phyloP scores from a whole-genome alignment of 2,329 filamentous ascomycete species.

The Colletotrichum sp. region DNA sequence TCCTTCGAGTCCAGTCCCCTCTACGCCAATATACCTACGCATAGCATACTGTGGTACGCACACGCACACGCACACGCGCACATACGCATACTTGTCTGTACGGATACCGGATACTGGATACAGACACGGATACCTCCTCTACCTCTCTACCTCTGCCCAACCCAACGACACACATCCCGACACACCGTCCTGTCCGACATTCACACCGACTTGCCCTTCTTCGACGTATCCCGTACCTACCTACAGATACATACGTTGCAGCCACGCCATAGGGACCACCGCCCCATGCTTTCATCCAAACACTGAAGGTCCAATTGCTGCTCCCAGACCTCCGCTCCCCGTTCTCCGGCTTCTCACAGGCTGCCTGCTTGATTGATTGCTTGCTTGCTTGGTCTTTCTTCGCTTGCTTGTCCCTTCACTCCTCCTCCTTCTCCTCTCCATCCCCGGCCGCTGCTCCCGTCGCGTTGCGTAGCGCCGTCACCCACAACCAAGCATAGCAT shows the following conservation, averaged over 20 bases:
- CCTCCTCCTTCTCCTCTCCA: not conserved
- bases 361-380: constrained; percentile 5
- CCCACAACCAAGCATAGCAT: constrained; percentile 6
- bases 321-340: not conserved
- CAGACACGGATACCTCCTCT: not conserved
- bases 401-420: not conserved
- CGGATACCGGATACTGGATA: not conserved
- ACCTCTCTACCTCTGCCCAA: not conserved
- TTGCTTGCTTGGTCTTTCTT: not conserved
- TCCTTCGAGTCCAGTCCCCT: not conserved
- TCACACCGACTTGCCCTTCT: constrained; percentile 13
- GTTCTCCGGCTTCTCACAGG: constrained; percentile 19
- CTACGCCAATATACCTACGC: not conserved
- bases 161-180: not conserved
- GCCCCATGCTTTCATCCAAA: constrained; percentile 20
- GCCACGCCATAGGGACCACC: constrained; percentile 1
- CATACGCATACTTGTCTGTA: not conserved
- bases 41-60: not conserved
- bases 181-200: constrained; percentile 15
- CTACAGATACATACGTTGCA: not conserved
- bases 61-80: not conserved
- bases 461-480: not conserved
- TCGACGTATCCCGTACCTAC: not conserved
- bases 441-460: constrained; percentile 7
- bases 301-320: constrained; percentile 11